Evolutionary conservation across 306 rosid species (phyloP).

Genomic region (Spatholobus suberectus): DNA sequence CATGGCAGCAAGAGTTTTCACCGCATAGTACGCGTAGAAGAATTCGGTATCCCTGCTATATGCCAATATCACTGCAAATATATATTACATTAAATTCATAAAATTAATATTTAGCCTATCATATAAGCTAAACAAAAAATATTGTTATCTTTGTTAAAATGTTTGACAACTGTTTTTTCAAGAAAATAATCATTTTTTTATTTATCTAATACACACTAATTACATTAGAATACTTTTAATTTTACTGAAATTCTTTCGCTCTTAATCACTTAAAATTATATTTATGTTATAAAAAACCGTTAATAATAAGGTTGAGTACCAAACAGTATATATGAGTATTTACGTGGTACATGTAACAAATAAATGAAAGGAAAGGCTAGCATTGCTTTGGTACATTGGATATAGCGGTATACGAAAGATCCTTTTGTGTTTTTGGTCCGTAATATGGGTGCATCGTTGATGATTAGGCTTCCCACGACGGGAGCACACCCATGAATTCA

Average conservation of each 20-base stretch:
- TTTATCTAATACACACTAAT: too few relatives aligned
- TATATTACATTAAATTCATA: background rate
- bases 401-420: background rate
- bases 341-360: background rate
- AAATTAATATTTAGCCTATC: background rate
- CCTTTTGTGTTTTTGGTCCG: background rate
- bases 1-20: conserved; percentile 70
- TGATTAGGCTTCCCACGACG: conserved; percentile 22
- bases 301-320: too few relatives aligned
- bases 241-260: too few relatives aligned
- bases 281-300: too few relatives aligned
- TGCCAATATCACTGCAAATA: conserved; percentile 73
- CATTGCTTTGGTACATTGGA: background rate
- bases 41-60: conserved; percentile 61
- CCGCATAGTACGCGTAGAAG: conserved; percentile 67
- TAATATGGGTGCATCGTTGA: background rate
- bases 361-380: background rate
- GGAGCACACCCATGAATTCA: background rate
- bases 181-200: too few relatives aligned
- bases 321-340: background rate
- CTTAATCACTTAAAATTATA: too few relatives aligned
- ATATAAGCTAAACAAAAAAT: too few relatives aligned
- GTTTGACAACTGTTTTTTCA: too few relatives aligned
- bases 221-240: too few relatives aligned
- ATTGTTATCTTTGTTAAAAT: too few relatives aligned